phyloP scores from a whole-genome alignment of 2,329 filamentous ascomycete species.

The Aaosphaeria arxii region DNA sequence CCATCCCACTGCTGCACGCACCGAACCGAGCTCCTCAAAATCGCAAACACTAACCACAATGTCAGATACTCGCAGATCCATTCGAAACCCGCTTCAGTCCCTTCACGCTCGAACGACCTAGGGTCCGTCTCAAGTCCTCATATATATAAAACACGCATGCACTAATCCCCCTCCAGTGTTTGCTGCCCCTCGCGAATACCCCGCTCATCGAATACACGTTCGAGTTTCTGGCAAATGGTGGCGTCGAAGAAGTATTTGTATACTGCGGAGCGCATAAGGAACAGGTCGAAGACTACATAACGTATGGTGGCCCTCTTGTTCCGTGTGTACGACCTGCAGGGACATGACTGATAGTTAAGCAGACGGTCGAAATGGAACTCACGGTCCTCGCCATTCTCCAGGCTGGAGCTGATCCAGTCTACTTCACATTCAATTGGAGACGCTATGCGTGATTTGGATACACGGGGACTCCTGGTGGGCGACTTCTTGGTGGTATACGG shows the following conservation, averaged over 20 bases:
- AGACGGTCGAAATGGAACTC: conserved; percentile 70
- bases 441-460: conserved; percentile 90
- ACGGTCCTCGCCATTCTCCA: conserved; percentile 74
- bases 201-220: conserved; percentile 97
- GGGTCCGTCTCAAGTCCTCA: conserved; percentile 56
- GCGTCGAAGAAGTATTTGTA: conserved; percentile 89
- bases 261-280: conserved; percentile 88
- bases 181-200: conserved; percentile 87
- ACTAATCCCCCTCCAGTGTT: conserved; percentile 59
- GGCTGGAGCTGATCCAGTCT: conserved; percentile 81
- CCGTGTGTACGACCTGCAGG: not conserved
- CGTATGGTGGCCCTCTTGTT: conserved; percentile 36
- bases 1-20: conserved; percentile 4
- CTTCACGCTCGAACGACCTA: conserved; percentile 82
- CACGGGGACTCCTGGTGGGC: conserved; percentile 76
- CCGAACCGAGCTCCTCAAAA: not conserved
- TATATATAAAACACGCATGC: not conserved
- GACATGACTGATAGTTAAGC: not conserved
- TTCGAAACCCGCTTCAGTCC: conserved; percentile 91
- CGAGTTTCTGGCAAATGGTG: conserved; percentile 91
- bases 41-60: not conserved
- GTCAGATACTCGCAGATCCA: conserved; percentile 82
- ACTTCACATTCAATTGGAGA: conserved; percentile 87
- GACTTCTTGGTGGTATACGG: conserved; percentile 94
- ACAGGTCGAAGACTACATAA: conserved; percentile 82